A percentile compares a stretch with the other conserved stretches of the same genome.
These are phyloP conservation scores for apple (Malus domestica) DNA, from an alignment of 306 rosid species.

Conservation along the genomic window ASM211411v1 NC_041803.1:11747001-11747500, in stretches of 20 bases:
- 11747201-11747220: conserved; percentile 74
- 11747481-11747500: not conserved
- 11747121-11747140: conserved; percentile 8
- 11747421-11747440: not conserved
- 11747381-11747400: not conserved
- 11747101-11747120: conserved; percentile 4
- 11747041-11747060: conserved; percentile 16
- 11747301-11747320: not conserved
- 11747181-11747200: conserved; percentile 49
- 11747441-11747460: not conserved
- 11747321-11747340: not conserved
- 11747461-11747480: not conserved
- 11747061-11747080: conserved; percentile 25
- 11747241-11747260: conserved; percentile 83
- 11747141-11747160: conserved; percentile 38
- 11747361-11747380: not conserved
- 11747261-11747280: conserved; percentile 92
- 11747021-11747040: conserved; percentile 17
- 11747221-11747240: conserved; percentile 93
- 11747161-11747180: conserved; percentile 34
- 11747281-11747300: conserved; percentile 89
- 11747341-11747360: not conserved
- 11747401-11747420: not conserved
- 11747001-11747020: not conserved
- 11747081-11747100: conserved; percentile 13